Evolutionary conservation across 805 yeast species (phyloP).

Genomic region (Yamadazyma akitaensis): DNA sequence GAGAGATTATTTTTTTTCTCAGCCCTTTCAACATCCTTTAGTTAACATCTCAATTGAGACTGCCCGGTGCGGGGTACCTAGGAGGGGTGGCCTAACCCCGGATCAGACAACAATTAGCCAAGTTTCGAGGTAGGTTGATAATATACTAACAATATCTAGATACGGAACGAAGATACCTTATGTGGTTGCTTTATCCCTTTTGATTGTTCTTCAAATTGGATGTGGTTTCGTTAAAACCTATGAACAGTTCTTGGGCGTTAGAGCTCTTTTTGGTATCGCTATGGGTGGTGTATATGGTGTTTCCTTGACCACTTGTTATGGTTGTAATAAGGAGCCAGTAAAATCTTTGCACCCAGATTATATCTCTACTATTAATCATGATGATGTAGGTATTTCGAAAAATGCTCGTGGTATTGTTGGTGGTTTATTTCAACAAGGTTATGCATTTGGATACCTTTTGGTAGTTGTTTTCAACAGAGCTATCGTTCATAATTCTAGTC

Average conservation of each 20-base stretch:
- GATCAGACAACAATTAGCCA: background rate
- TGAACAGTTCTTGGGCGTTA: conserved; percentile 55
- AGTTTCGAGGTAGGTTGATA: too few relatives aligned
- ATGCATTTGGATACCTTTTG: conserved; percentile 63
- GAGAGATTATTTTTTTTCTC: background rate
- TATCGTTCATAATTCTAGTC: conserved; percentile 35
- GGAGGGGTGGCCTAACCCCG: background rate
- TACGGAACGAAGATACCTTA: conserved; percentile 61
- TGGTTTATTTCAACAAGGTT: conserved; percentile 79
- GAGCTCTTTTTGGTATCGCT: conserved; percentile 58
- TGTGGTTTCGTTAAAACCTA: conserved; percentile 59
- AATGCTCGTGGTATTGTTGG: conserved; percentile 57
- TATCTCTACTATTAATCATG: conserved; percentile 8
- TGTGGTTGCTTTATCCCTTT: conserved; percentile 41
- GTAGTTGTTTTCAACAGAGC: conserved; percentile 67
- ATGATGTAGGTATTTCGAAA: conserved; percentile 26
- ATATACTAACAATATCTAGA: conserved; percentile 9
- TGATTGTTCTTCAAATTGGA: conserved; percentile 57
- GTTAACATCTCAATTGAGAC: too few relatives aligned
- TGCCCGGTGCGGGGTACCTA: background rate
- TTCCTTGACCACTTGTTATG: conserved; percentile 46
- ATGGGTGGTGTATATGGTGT: conserved; percentile 58
- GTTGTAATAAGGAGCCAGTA: conserved; percentile 8
- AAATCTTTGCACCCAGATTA: conserved; percentile 7
- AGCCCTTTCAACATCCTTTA: background rate